phyloP scores from a whole-genome alignment of 2,329 filamentous ascomycete species.

The Cladobotryum mycophilum region DNA sequence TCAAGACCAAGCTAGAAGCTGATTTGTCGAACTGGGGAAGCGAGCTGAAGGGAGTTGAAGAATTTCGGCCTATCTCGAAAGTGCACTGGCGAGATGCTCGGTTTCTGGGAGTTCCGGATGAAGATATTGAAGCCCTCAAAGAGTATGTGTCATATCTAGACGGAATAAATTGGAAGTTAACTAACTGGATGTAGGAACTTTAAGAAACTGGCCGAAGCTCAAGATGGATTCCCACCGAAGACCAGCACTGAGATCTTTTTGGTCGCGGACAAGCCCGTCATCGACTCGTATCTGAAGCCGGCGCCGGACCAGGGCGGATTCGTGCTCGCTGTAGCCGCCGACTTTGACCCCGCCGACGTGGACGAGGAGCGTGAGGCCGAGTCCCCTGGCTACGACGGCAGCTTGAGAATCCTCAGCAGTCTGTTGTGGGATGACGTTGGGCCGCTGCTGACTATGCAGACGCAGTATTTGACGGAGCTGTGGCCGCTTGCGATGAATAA shows the following conservation, averaged over 20 bases:
- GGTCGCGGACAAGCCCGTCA: constrained; percentile 18
- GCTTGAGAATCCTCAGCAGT: constrained; percentile 17
- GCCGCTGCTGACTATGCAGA: constrained; percentile 14
- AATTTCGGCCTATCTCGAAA: constrained; percentile 13
- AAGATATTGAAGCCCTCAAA: constrained; percentile 17
- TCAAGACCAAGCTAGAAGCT: constrained; percentile 19
- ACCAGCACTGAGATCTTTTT: constrained; percentile 13
- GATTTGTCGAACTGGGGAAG: constrained; percentile 22
- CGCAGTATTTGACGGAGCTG: constrained; percentile 9
- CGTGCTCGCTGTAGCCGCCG: constrained; percentile 15
- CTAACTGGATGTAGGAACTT: too few relatives aligned
- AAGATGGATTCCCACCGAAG: neutral
- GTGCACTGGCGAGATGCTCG: constrained; percentile 19
- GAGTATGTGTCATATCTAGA: constrained; percentile 12
- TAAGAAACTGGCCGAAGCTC: too few relatives aligned
- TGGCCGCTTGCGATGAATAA: constrained; percentile 21
- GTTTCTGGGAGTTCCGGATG: constrained; percentile 13
- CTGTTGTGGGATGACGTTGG: constrained; percentile 21
- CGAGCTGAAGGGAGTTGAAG: constrained; percentile 5
- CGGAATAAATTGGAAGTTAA: neutral
- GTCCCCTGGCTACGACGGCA: constrained; percentile 17
- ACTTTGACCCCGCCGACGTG: neutral
- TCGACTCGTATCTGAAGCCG: constrained; percentile 20
- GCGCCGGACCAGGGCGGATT: constrained; percentile 12
- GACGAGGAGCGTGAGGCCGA: neutral